Evolutionary conservation across 441 rosid genomes (phyloP).

Genomic region (Adansonia gregorii): DNA sequence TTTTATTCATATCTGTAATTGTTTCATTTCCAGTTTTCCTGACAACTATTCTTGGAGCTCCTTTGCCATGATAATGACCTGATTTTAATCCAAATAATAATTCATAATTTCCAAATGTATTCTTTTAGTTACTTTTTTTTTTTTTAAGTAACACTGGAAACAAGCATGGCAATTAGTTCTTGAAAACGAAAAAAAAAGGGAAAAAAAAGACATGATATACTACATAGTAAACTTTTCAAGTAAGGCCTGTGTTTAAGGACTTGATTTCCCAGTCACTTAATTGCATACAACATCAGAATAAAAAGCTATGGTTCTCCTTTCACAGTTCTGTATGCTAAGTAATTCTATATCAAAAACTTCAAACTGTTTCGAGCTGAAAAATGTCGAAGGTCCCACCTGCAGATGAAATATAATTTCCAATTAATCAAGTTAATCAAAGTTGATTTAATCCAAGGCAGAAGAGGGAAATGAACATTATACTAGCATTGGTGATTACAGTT

Average conservation of each 20-base stretch:
- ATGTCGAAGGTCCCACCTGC: slow-evolving; percentile 92
- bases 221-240: not conserved
- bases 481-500: not conserved
- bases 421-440: slow-evolving; percentile 1
- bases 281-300: slow-evolving; percentile 89
- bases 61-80: not conserved
- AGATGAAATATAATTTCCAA: slow-evolving; percentile 20
- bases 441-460: not conserved
- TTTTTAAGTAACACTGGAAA: not conserved
- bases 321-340: slow-evolving; percentile 68
- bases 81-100: not conserved
- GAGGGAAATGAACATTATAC: not conserved
- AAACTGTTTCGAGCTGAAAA: slow-evolving; percentile 92
- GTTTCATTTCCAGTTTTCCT: too few relatives aligned
- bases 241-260: not conserved
- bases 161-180: not conserved
- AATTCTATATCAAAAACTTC: slow-evolving; percentile 94
- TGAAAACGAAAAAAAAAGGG: not conserved
- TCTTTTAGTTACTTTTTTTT: not conserved
- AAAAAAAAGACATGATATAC: not conserved
- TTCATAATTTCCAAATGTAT: not conserved
- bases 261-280: slow-evolving; percentile 28
- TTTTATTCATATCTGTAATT: too few relatives aligned
- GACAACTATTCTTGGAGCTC: too few relatives aligned
- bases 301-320: slow-evolving; percentile 85